Evolutionary conservation across 2,329 filamentous ascomycete genomes (phyloP).

Genomic region (Purpureocillium lavendulum): DNA sequence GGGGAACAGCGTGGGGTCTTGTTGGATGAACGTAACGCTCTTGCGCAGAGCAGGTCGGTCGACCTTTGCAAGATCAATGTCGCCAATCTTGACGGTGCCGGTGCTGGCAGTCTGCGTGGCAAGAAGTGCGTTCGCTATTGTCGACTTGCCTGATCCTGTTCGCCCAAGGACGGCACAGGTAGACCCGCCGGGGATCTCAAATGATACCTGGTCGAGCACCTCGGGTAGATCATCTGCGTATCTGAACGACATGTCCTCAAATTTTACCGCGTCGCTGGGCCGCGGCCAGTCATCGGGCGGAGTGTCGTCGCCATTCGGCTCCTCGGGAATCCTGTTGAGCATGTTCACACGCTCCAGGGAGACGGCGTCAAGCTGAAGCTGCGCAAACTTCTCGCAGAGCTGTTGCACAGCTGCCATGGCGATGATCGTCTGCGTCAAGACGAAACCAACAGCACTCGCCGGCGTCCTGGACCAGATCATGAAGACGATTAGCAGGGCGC

Average conservation of each 20-base stretch:
- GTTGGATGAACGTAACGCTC: slow-evolving; percentile 54
- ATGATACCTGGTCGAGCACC: slow-evolving; percentile 58
- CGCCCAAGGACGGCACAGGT: slow-evolving; percentile 66
- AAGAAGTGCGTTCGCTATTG: slow-evolving; percentile 52
- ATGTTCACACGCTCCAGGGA: slow-evolving; percentile 82
- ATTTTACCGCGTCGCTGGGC: slow-evolving; percentile 62
- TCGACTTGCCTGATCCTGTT: slow-evolving; percentile 83
- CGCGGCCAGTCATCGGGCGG: slow-evolving; percentile 74
- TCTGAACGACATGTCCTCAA: slow-evolving; percentile 68
- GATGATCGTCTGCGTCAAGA: slow-evolving; percentile 49
- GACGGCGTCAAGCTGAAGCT: slow-evolving; percentile 86
- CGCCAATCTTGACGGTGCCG: slow-evolving; percentile 47
- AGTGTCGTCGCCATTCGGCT: slow-evolving; percentile 55
- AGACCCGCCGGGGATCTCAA: slow-evolving; percentile 60
- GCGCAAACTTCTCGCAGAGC: slow-evolving; percentile 72
- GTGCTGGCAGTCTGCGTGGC: slow-evolving; percentile 43
- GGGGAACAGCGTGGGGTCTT: slow-evolving; percentile 54
- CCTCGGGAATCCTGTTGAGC: slow-evolving; percentile 69
- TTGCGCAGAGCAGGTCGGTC: slow-evolving; percentile 47
- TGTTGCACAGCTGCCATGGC: slow-evolving; percentile 30
- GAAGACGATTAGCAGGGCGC: slow-evolving; percentile 63
- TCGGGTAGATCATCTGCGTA: slow-evolving; percentile 74
- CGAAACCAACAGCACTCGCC: slow-evolving; percentile 74
- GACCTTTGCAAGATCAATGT: slow-evolving; percentile 41
- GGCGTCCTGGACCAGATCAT: slow-evolving; percentile 69